A percentile compares a stretch with the other conserved stretches of the same genome.
Conservation (phyloP, 1,139 yeast genomes). For the Blastobotrys indianensis region DNA sequence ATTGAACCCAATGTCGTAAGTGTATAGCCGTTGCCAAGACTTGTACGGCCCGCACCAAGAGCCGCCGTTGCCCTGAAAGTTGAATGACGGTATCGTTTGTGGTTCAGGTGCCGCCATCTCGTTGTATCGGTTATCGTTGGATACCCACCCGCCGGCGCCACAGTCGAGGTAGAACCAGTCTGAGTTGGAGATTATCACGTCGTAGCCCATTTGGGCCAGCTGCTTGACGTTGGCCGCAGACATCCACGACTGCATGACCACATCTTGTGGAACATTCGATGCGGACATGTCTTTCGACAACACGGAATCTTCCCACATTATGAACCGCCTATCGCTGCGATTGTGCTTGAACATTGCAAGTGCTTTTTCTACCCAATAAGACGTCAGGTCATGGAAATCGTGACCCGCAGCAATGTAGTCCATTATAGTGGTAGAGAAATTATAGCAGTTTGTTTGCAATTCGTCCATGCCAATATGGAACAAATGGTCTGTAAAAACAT, state of each 20-base stretch:
- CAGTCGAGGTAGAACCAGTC: constrained; percentile 43
- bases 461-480: constrained; percentile 49
- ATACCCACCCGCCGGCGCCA: constrained; percentile 42
- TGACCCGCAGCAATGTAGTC: constrained; percentile 37
- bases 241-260: constrained; percentile 41
- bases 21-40: constrained; percentile 45
- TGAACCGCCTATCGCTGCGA: constrained; percentile 26
- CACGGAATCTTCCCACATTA: constrained; percentile 45
- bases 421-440: constrained; percentile 30
- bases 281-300: constrained; percentile 19
- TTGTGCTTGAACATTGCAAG: constrained; percentile 34
- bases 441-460: constrained; percentile 37
- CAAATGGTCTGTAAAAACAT: constrained; percentile 36
- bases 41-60: constrained; percentile 50
- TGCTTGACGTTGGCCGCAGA: constrained; percentile 31
- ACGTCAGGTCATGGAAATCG: constrained; percentile 35
- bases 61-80: constrained; percentile 38
- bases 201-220: constrained; percentile 39
- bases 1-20: constrained; percentile 36
- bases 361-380: constrained; percentile 39
- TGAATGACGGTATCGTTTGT: constrained; percentile 26
- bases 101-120: constrained; percentile 27
- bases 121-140: constrained; percentile 38
- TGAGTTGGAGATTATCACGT: constrained; percentile 40
- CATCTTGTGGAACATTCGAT: constrained; percentile 26